phyloP scores from a whole-genome alignment of 306 rosid genomes.

The Medicago arabica region DNA sequence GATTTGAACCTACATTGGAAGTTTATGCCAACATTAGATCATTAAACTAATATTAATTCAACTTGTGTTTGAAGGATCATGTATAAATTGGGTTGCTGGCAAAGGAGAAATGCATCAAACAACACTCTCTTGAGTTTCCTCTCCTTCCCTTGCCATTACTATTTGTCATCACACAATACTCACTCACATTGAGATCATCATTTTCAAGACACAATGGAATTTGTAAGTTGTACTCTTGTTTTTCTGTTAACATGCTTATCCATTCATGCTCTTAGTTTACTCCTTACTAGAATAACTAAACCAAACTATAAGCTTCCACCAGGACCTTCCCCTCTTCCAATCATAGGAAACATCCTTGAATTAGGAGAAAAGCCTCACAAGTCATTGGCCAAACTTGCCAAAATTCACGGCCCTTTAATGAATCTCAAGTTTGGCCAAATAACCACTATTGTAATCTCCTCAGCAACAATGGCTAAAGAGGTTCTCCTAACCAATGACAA shows the following conservation, averaged over 20 bases:
- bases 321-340: constrained; percentile 34
- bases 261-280: background rate
- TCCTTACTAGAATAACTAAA: constrained; percentile 17
- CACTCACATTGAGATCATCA: background rate
- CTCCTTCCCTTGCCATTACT: background rate
- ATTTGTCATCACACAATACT: background rate
- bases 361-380: constrained; percentile 36
- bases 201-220: background rate
- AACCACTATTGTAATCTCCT: constrained; percentile 35
- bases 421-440: constrained; percentile 38
- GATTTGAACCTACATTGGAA: no score
- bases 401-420: constrained; percentile 40
- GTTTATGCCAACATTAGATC: no score
- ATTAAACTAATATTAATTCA: background rate
- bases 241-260: background rate
- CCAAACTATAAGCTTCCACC: constrained; percentile 36
- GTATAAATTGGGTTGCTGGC: constrained; percentile 15
- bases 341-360: constrained; percentile 41
- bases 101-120: background rate
- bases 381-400: constrained; percentile 29
- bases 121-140: background rate
- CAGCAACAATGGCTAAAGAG: constrained; percentile 37
- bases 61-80: background rate
- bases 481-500: constrained; percentile 40
- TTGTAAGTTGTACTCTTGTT: background rate